Evolutionary conservation across 2,329 filamentous ascomycete genomes (phyloP), one percentile per base, ranked within the genome.

Genomic region (Penicillium palitans): DNA sequence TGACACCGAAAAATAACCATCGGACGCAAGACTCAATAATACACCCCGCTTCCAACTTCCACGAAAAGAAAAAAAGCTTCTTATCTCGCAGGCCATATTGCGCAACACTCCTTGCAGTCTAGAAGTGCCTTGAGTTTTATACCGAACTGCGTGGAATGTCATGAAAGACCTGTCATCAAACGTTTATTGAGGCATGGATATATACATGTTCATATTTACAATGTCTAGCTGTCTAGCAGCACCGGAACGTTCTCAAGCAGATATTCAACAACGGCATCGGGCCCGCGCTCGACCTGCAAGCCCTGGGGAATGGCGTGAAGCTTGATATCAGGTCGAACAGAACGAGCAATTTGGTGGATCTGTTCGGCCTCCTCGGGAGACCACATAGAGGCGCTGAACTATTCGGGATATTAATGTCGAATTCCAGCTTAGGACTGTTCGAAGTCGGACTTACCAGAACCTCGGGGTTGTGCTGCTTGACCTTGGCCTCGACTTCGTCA

Each of bases 371-470:
- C 65, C 42, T 78, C 74, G 3, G 68, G 70, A 33, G 79, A 78
- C 82, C 82, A 84, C 82, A 84, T 84, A 3, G 81, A 87, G 3
- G 86, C 86, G 52, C 81, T 84, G 75, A 86, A 87, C 83, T 87
- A 58, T 55, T 52, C 47, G 2, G 6, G 6, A n/a, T 25, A 50
- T 65, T 45, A 67, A 62, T 21, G 2, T 27, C 8, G 12, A n/a
- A 19, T 27, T 25, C 24, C 2, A 29, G 37, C 21, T 41, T 13
- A 21, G 41, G 33, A 45, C 47, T 47, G 31, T 53, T 62, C 58
- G 52, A 52, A 21, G 4, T 15, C 13, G 24, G 29, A 64, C 78
- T 51, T 78, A 85, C 83, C 68, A 86, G 70, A 41, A 86, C 68
- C 63, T 87, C 79, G 1, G 84, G 84, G 66, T 81, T 75, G 48